Percentiles rank a stretch among this genome's conserved stretches.
Evolutionary conservation across 73 alveolate species (phyloP).

Genomic region (Paramecium caudatum): DNA sequence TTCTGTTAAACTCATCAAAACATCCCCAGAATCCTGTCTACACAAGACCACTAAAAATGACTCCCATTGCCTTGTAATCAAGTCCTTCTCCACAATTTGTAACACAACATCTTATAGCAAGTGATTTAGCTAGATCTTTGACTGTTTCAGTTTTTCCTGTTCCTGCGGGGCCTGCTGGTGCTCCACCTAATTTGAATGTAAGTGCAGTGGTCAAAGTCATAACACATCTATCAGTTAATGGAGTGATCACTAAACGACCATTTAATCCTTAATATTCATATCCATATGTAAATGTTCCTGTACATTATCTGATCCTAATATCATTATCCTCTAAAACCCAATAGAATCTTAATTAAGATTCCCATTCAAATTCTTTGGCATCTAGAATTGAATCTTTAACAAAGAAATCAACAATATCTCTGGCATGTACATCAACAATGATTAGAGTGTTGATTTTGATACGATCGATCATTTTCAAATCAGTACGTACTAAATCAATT

Average conservation of each 20-base stretch:
- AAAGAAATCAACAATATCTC: conserved; percentile 98
- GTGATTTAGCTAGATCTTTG: conserved; percentile 98
- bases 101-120: conserved; percentile 98
- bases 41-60: conserved; percentile 97
- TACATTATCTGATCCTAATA: conserved; percentile 96
- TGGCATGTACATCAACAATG: conserved; percentile 99
- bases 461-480: conserved; percentile 90
- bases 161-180: conserved; percentile 99
- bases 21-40: conserved; percentile 99
- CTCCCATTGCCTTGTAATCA: conserved; percentile 99
- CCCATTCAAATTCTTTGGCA: conserved; percentile 99
- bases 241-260: conserved; percentile 99
- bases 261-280: conserved; percentile 97
- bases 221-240: conserved; percentile 99
- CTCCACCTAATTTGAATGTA: conserved; percentile 97
- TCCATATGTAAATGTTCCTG: conserved; percentile 93
- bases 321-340: conserved; percentile 98
- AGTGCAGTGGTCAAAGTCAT: conserved; percentile 99
- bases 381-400: conserved; percentile 97
- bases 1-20: conserved; percentile 99
- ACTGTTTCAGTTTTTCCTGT: conserved; percentile 99
- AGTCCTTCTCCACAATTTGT: conserved; percentile 99
- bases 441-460: conserved; percentile 97
- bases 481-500: conserved; percentile 97
- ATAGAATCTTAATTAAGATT: conserved; percentile 98